These are phyloP conservation scores for Rhizomucor miehei DNA, from an alignment of 371 early-diverging fungal species.

Conservation along the genomic window DNA sequence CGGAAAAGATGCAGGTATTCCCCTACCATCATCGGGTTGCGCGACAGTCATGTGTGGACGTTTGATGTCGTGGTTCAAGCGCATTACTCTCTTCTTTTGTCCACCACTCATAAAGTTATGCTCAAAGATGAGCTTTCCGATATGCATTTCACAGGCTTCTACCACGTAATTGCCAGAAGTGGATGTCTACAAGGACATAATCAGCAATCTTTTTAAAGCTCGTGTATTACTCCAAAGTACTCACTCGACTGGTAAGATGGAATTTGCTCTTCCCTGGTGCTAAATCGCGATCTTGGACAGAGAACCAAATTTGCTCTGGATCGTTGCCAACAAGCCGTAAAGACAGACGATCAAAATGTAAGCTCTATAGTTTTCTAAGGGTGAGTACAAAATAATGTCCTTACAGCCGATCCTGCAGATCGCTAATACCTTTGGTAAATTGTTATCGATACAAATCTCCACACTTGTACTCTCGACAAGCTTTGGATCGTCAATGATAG, in stretches of 20 bases:
- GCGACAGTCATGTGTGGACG: conserved; percentile 26
- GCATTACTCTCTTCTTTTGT: conserved; percentile 55
- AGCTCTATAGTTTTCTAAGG: conserved; percentile 19
- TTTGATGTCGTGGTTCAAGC: conserved; percentile 50
- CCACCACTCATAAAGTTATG: conserved; percentile 63
- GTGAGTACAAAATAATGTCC: background rate
- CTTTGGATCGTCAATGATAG: conserved; percentile 55
- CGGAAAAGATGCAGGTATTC: background rate
- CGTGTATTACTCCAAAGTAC: background rate
- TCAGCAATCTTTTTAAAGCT: background rate
- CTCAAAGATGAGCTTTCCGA: conserved; percentile 55
- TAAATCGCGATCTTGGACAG: conserved; percentile 37
- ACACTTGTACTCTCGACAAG: conserved; percentile 62
- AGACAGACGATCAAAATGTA: conserved; percentile 49
- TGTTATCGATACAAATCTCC: conserved; percentile 56
- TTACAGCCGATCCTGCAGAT: background rate
- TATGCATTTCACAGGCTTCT: conserved; percentile 57
- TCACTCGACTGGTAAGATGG: conserved; percentile 63
- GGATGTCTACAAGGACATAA: conserved; percentile 39
- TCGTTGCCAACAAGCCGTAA: conserved; percentile 61
- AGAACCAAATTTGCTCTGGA: conserved; percentile 52
- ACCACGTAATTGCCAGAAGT: conserved; percentile 64
- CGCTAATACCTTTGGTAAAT: conserved; percentile 51
- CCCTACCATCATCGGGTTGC: conserved; percentile 43
- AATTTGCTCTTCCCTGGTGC: conserved; percentile 66